Evolutionary conservation across 2,329 filamentous ascomycete species (phyloP), one percentile per base, ranked within the genome.

Genomic region (Hawksworthiomyces lignivorus): DNA sequence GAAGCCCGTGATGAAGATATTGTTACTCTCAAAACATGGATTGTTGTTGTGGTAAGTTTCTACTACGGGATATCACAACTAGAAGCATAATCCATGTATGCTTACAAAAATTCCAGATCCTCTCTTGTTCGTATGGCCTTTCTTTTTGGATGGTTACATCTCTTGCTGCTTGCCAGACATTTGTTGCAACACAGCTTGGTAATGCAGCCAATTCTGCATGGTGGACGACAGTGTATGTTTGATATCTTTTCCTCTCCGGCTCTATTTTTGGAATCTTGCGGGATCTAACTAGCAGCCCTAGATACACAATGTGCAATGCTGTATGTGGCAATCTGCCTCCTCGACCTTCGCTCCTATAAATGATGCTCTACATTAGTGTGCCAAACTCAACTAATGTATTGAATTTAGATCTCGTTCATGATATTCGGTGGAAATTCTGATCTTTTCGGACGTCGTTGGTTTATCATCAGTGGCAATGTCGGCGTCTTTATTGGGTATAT

Each of bases 401-500:
- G n/a, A n/a, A n/a, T n/a, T 26, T n/a, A 34, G 31, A 43, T 45
- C 33, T 45, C 43, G 15, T 36, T 45, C 18, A 39, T 45, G 37
- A 32, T 45, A 2, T 45, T 45, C 14, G 43, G 43, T 10, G 43
- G 36, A 12, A 69, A 69, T 49, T 65, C 62, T 5, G 67, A 71
- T 52, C 54, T 70, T 7, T 59, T 70, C 18, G 67, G 68, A 11
- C 61, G 68, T 42, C 57, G 65, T 22, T 68, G 62, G 63, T 68
- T 68, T 48, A 51, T 68, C 22, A 56, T 68, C 4, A 50, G 56
- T 15, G 66, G 64, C 10, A 68, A 68, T 46, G 48, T 66, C 36
- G 43, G 62, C 10, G 53, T 57, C 29, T 58, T 57, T 34, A 43
- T 62, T 15, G 62, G 62, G 7, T 58, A 61, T 42, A 59, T 66